These are phyloP conservation scores for Syncephalis plumigaleata DNA, from an alignment of 371 early-diverging fungal species.

Conservation along the genomic window DNA sequence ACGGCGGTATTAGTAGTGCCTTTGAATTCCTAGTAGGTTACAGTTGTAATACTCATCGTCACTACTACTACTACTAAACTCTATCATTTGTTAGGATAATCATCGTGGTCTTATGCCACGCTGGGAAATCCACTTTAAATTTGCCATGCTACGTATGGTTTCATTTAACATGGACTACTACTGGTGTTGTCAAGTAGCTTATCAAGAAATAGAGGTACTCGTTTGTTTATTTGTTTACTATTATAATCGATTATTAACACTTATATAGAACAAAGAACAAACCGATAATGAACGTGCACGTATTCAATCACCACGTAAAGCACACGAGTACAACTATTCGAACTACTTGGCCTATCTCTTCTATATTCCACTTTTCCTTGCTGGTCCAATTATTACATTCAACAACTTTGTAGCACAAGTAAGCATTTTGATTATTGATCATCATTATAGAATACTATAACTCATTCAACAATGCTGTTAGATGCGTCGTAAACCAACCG, in stretches of 20 bases:
- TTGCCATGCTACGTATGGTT: conserved; percentile 73
- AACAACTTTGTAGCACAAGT: conserved; percentile 81
- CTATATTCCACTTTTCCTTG: conserved; percentile 81
- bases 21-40: conserved; percentile 52
- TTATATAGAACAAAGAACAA: neutral
- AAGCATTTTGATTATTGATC: too few species aligned
- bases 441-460: neutral
- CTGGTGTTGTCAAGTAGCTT: conserved; percentile 34
- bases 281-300: conserved; percentile 37
- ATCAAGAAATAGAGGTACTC: conserved; percentile 4
- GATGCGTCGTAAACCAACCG: too few species aligned
- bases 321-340: conserved; percentile 47
- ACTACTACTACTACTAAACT: conserved; percentile 46
- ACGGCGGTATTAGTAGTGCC: conserved; percentile 23
- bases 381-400: conserved; percentile 90
- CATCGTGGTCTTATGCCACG: conserved; percentile 42
- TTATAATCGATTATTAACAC: conserved; percentile 2
- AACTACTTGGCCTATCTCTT: conserved; percentile 64
- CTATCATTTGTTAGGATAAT: conserved; percentile 23
- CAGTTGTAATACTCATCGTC: neutral
- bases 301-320: conserved; percentile 25
- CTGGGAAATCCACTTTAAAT: conserved; percentile 85
- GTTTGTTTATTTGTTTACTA: conserved; percentile 1
- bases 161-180: conserved; percentile 86
- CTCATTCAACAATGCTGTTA: neutral